Base-by-base conservation (phyloP, 345 rosid species). In the Pistacia integerrima region DNA sequence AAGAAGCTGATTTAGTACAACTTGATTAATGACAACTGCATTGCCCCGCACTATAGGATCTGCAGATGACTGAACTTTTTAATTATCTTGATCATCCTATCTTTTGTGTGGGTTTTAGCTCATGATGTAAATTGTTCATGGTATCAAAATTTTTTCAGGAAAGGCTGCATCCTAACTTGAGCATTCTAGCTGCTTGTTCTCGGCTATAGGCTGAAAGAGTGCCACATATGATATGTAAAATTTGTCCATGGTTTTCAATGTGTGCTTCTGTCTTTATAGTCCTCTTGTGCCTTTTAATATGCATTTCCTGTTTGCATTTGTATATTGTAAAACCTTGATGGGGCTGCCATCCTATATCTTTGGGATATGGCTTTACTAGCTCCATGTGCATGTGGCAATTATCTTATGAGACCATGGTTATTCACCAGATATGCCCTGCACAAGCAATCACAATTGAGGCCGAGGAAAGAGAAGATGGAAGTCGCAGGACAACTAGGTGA, bases 381-480 rank as follows among this genome's bases (percentile, higher is more conserved):
- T 62, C 17, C 66, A 36, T 44, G 7, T 11, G 49, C 66, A 36
- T 44, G 7, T 11, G 49, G 38, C 33, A 35, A n/a, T 80, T 76
- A 57, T 74, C 69, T 80, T 59, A 66, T 56, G 59, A 13, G 12
- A 30, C 58, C 55, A 10, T 66, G 61, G 58, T 56, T 76, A 82
- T 69, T 83, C 76, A 69, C 74, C 82, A 92, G 98, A 83, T 96
- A 69, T 96, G 99, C 78, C 99, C 99, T 74, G 98, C 97, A 20
- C 99, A 90, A 82, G 98, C 99, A 41, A 96, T 96, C 80, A 96
- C 99, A 54, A 96, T 93, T 51, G 99, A 96, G 83, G 99, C 98
- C 22, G 98, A 96, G 76, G 99, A 93, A 75, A 85, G 99, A 66
- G 98, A 96, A 83, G 98, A 96, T 89, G 99, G 99, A 74, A 96